Evolutionary conservation across 2,329 filamentous ascomycete genomes (phyloP), one percentile per base, ranked within the genome.

Genomic region (Penicillium rolfsii): DNA sequence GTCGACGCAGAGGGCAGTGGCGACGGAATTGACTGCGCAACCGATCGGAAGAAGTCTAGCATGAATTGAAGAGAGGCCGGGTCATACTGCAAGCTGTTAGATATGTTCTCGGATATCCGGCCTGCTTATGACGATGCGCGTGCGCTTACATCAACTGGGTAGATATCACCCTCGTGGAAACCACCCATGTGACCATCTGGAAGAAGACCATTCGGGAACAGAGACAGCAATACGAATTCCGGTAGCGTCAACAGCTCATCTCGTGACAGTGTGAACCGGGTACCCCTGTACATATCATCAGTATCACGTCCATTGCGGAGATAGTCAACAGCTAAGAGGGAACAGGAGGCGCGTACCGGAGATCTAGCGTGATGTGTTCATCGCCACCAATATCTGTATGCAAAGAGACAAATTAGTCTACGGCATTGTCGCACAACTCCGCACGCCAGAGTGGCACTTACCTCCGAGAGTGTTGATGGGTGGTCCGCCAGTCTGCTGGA

Each of bases 201-300:
- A 64, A 99, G 93, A 26, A 99, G 85, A n/a, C 95, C 95, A 75
- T 99, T 99, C 41, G 95, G 95, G 71, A 99, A 99, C 43, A 99
- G 84, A n/a, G 95, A 99, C 43, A 99, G 83, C 48, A 99, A 85
- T 49, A 99, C 95, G 73, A 99, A 99, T 81, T 99, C 95, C 56
- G 95, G 95, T 52, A 99, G 84, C 9, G 95, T 99, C 65, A 99
- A 83, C 55, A 99, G 85, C 78, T 99, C 95, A 74, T 99, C 95
- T 74, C 95, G 85, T 14, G 94, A 98, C 53, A 99, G 86, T 19
- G 93, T 93, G 77, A 99, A 99, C 68, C 91, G 89, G 60, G 90
- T 95, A 68, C 94, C 95, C 78, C 95, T 97, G 72, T 65, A 67
- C 26, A 58, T 26, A 3, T 22, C 30, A 48, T 73, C 59, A 71